Evolutionary conservation across 345 rosid species (phyloP).

Genomic region (Eucalyptus albens): DNA sequence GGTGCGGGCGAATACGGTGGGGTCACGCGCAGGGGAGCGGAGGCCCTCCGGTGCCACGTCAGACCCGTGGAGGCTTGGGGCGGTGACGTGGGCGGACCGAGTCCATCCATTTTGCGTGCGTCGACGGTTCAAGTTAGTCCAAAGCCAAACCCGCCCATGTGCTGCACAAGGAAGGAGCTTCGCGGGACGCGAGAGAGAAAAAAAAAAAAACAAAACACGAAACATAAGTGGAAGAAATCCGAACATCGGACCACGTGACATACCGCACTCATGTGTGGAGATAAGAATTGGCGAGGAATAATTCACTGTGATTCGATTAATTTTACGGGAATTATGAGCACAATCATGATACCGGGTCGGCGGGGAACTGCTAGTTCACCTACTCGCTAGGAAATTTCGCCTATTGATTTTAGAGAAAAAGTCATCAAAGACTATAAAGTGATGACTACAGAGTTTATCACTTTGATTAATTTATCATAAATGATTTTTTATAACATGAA

Average conservation of each 20-base stretch:
- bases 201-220: neutral
- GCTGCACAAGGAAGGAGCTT: neutral
- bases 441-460: no score
- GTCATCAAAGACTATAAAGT: no score
- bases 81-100: slow-evolving; percentile 14
- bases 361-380: neutral
- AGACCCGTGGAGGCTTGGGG: neutral
- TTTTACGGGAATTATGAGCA: neutral
- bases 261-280: neutral
- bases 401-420: neutral
- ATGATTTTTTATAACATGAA: no score
- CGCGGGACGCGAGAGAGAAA: neutral
- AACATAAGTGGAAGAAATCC: neutral
- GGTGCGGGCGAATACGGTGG: neutral
- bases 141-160: neutral
- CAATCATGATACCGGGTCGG: neutral
- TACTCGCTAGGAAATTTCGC: neutral
- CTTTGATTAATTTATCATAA: no score
- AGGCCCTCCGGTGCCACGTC: slow-evolving; percentile 11
- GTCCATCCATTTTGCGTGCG: slow-evolving; percentile 14
- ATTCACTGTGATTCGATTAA: neutral
- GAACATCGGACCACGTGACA: neutral
- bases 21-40: neutral
- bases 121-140: slow-evolving; percentile 7
- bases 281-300: neutral